Evolutionary conservation across 805 yeast genomes (phyloP).

Genomic region (Suhomyces kilbournensis): DNA sequence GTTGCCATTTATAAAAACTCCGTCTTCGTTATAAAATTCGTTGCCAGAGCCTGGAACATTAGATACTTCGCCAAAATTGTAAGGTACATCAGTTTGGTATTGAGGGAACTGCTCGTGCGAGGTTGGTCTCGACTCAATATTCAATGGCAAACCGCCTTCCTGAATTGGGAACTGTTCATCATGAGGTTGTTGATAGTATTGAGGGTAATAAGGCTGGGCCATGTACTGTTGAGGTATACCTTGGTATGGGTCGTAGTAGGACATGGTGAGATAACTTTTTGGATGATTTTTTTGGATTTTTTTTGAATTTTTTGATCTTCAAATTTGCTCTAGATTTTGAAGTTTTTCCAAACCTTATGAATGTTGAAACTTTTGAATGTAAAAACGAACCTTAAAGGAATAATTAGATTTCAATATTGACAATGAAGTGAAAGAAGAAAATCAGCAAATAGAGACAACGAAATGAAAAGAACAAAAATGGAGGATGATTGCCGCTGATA

Average conservation of each 20-base stretch:
- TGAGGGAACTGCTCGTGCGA: slow-evolving; percentile 21
- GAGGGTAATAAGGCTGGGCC: slow-evolving; percentile 35
- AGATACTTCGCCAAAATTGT: slow-evolving; percentile 8
- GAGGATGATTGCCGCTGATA: neutral
- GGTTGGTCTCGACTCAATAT: slow-evolving; percentile 14
- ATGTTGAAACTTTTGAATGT: slow-evolving; percentile 1
- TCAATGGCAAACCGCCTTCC: slow-evolving; percentile 7
- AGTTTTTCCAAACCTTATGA: neutral
- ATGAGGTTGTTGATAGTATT: slow-evolving; percentile 18
- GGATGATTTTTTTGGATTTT: neutral
- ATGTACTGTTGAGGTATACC: slow-evolving; percentile 37
- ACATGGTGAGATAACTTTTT: slow-evolving; percentile 20
- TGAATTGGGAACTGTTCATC: slow-evolving; percentile 6
- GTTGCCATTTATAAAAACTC: slow-evolving; percentile 13
- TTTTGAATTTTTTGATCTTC: slow-evolving; percentile 1
- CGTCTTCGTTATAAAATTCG: slow-evolving; percentile 19
- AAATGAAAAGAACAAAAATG: slow-evolving; percentile 1
- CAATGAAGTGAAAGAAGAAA: slow-evolving; percentile 5
- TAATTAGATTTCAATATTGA: neutral
- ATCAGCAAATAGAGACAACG: slow-evolving; percentile 4
- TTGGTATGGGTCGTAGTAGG: slow-evolving; percentile 42
- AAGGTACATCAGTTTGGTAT: slow-evolving; percentile 15
- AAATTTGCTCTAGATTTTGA: neutral
- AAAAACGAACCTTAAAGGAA: neutral
- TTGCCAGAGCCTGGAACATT: slow-evolving; percentile 10